Evolutionary conservation across 257 asterid genomes (phyloP).

Genomic region (Solanum virginianum): DNA sequence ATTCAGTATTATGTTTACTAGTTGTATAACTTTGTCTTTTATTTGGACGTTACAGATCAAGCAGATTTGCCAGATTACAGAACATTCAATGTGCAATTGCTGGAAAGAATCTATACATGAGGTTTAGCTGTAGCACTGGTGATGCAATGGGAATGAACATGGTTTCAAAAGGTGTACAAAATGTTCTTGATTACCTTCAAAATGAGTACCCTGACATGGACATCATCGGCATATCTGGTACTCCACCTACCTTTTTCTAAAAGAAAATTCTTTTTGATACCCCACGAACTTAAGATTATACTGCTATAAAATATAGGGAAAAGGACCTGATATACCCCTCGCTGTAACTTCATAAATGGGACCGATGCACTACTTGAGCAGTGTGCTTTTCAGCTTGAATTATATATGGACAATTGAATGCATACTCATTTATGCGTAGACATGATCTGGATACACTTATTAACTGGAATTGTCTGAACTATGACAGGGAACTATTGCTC

Average conservation of each 20-base stretch:
- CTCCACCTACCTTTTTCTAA: background rate
- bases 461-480: background rate
- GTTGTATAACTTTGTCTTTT: background rate
- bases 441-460: background rate
- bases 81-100: slow-evolving; percentile 36
- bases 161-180: slow-evolving; percentile 53
- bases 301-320: background rate
- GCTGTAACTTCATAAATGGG: no score
- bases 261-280: background rate
- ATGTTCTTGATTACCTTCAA: slow-evolving; percentile 36
- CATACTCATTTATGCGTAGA: background rate
- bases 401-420: background rate
- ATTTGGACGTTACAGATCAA: slow-evolving; percentile 23
- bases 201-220: slow-evolving; percentile 42
- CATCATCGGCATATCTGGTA: slow-evolving; percentile 45
- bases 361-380: background rate
- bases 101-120: slow-evolving; percentile 38
- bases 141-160: slow-evolving; percentile 59
- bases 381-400: background rate
- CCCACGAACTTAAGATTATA: background rate
- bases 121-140: slow-evolving; percentile 45
- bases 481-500: slow-evolving; percentile 32
- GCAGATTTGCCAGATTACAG: slow-evolving; percentile 41
- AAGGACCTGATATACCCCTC: no score
- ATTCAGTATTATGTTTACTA: background rate